A percentile compares a stretch with the other conserved stretches of the same genome.
These are phyloP conservation scores for Botrytis porri DNA, from an alignment of 2,329 filamentous ascomycete genomes.

Conservation along the genomic window DNA sequence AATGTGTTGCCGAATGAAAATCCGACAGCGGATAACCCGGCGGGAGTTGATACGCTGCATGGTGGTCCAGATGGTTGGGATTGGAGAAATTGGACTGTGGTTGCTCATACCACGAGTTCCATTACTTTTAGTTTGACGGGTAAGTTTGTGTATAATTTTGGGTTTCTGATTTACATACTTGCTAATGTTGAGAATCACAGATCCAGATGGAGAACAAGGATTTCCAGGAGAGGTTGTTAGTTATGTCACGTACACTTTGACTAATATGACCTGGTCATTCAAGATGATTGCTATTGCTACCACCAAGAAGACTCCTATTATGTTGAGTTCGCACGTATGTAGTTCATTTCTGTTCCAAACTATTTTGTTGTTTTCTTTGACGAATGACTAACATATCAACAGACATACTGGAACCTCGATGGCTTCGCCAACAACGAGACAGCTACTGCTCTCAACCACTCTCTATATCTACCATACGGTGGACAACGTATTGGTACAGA, in stretches of 20 bases:
- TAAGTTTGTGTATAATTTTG: neutral
- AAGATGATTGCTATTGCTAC: slow-evolving; percentile 69
- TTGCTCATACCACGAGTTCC: slow-evolving; percentile 59
- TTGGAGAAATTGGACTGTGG: slow-evolving; percentile 65
- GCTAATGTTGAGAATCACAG: neutral
- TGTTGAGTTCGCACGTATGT: slow-evolving; percentile 62
- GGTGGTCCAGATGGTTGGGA: slow-evolving; percentile 73
- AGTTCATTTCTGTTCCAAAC: neutral
- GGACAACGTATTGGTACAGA: slow-evolving; percentile 67
- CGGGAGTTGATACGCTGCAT: slow-evolving; percentile 63
- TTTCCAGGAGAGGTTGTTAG: slow-evolving; percentile 76
- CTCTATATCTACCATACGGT: slow-evolving; percentile 68
- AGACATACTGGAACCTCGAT: slow-evolving; percentile 82
- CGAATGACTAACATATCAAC: slow-evolving; percentile 32
- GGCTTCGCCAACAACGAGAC: slow-evolving; percentile 74
- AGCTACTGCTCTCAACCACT: slow-evolving; percentile 64
- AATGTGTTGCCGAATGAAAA: slow-evolving; percentile 63
- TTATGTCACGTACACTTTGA: slow-evolving; percentile 70
- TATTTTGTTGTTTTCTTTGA: neutral
- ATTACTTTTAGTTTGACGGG: slow-evolving; percentile 73
- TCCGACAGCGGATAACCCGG: slow-evolving; percentile 47
- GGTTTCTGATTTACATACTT: neutral
- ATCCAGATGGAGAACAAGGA: slow-evolving; percentile 69
- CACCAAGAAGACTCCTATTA: slow-evolving; percentile 76
- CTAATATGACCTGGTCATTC: slow-evolving; percentile 65